Conservation (phyloP, 2,329 filamentous ascomycete genomes). For the Fusarium odoratissimum region DNA sequence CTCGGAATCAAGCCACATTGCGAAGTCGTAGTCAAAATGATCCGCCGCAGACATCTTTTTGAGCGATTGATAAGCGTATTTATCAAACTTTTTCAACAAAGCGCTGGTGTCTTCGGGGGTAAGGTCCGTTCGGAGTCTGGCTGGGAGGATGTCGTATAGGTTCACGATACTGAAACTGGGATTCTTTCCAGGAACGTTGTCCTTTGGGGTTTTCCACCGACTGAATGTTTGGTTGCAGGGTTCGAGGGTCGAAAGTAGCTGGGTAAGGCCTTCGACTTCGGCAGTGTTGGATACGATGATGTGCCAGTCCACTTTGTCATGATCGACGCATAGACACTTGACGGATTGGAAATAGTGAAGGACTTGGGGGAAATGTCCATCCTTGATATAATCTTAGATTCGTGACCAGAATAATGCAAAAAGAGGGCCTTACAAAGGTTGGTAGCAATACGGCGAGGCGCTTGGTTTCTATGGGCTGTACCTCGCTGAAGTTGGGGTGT, state of each 20-base stretch:
- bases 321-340: not conserved
- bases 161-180: not conserved
- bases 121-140: not conserved
- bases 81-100: not conserved
- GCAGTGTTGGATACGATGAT: not conserved
- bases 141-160: not conserved
- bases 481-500: not conserved
- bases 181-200: not conserved
- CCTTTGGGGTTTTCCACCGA: not conserved
- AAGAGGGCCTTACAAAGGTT: not conserved
- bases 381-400: not conserved
- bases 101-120: not conserved
- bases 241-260: not conserved
- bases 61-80: not conserved
- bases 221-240: not conserved
- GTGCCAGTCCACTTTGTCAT: not conserved
- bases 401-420: fast-evolving
- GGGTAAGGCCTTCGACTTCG: not conserved
- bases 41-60: not conserved
- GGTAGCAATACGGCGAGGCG: not conserved
- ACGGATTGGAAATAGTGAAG: not conserved
- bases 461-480: not conserved
- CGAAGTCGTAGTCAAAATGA: not conserved
- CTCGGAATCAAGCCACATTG: not conserved
- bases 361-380: not conserved